A percentile compares a stretch with the other conserved stretches of the same genome.
Evolutionary conservation across 345 rosid genomes (phyloP).

Genomic region (Citrus australasica): DNA sequence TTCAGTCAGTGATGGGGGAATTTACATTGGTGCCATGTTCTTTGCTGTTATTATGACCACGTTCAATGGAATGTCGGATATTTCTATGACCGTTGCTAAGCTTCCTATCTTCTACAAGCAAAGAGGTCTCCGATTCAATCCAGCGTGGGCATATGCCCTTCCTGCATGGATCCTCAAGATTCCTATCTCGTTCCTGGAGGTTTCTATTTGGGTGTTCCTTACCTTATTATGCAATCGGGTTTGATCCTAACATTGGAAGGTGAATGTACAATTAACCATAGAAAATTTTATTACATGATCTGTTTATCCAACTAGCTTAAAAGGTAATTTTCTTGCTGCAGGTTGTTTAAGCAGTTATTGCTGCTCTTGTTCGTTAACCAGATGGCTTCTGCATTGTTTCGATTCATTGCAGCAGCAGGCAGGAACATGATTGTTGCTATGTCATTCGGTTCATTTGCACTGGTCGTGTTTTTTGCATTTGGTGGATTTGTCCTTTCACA

Average conservation of each 20-base stretch:
- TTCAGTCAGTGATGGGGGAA: conserved; percentile 39
- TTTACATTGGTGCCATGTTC: conserved; percentile 67
- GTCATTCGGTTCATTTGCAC: conserved; percentile 52
- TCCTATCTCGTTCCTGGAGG: conserved; percentile 69
- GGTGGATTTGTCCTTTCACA: conserved; percentile 48
- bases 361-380: conserved; percentile 41
- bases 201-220: conserved; percentile 53
- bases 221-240: conserved; percentile 73
- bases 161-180: conserved; percentile 82
- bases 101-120: conserved; percentile 91
- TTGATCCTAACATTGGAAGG: conserved; percentile 74
- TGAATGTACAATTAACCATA: not conserved
- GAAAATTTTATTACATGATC: not conserved
- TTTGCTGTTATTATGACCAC: conserved; percentile 41
- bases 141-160: conserved; percentile 74
- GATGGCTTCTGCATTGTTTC: conserved; percentile 62
- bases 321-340: conserved; percentile 19
- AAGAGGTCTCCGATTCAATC: conserved; percentile 68
- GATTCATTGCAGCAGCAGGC: conserved; percentile 49
- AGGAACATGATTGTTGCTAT: conserved; percentile 67
- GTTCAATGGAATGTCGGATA: conserved; percentile 74
- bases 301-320: not conserved
- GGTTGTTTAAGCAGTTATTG: conserved; percentile 49
- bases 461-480: conserved; percentile 39
- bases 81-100: conserved; percentile 69